Conservation (phyloP, 495 filamentous ascomycete species). For the Ascodesmis nigricans region DNA sequence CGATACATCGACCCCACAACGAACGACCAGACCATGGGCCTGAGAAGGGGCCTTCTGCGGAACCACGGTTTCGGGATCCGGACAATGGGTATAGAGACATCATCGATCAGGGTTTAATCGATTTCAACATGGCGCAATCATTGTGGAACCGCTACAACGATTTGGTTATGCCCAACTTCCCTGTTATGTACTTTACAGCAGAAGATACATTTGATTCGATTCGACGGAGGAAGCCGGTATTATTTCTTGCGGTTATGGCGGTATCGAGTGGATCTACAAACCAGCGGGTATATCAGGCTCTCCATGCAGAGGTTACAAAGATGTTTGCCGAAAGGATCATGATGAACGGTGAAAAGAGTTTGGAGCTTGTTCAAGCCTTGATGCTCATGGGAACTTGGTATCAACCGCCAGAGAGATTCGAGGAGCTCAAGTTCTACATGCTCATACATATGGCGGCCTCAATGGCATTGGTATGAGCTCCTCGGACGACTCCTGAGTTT, state of each 20-base stretch:
- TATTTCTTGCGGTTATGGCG: slow-evolving; percentile 62
- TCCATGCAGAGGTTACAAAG: slow-evolving; percentile 51
- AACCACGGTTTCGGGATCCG: no score
- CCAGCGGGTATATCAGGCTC: slow-evolving; percentile 33
- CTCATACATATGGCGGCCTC: slow-evolving; percentile 62
- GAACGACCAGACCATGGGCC: no score
- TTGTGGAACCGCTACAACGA: slow-evolving; percentile 50
- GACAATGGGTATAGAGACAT: slow-evolving; percentile 32
- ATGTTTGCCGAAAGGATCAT: slow-evolving; percentile 53
- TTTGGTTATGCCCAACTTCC: slow-evolving; percentile 48
- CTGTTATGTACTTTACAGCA: slow-evolving; percentile 52
- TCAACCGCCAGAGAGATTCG: slow-evolving; percentile 55
- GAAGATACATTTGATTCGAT: slow-evolving; percentile 43
- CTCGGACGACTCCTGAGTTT: no score
- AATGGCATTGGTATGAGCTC: slow-evolving; percentile 68
- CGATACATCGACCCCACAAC: no score
- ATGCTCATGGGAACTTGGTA: slow-evolving; percentile 59
- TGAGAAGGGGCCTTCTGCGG: no score
- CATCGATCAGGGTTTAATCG: slow-evolving; percentile 47
- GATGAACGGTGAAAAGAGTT: slow-evolving; percentile 52
- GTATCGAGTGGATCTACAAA: slow-evolving; percentile 41
- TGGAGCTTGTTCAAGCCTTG: slow-evolving; percentile 71
- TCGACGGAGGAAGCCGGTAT: slow-evolving; percentile 45
- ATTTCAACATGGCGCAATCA: slow-evolving; percentile 34
- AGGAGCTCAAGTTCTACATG: slow-evolving; percentile 83